Percentiles rank a stretch among this genome's conserved stretches.
phyloP scores from a whole-genome alignment of 371 early-diverging fungal genomes.

The Rhizopus arrhizus region DNA sequence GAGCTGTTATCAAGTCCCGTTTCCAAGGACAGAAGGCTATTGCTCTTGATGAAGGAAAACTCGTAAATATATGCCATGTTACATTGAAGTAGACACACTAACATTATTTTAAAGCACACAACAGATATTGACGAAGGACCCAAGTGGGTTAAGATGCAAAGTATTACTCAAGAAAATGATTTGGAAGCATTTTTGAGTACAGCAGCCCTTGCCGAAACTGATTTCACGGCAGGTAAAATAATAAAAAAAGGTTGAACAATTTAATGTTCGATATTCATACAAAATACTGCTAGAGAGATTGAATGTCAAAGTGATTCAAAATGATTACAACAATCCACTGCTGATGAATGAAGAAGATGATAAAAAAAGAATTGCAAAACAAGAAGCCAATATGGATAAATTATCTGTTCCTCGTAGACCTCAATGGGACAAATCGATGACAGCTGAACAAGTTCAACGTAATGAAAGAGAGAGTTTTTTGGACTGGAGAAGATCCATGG shows the following conservation, averaged over 20 bases:
- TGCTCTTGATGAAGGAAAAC: constrained; percentile 66
- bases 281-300: constrained; percentile 62
- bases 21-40: constrained; percentile 84
- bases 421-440: constrained; percentile 85
- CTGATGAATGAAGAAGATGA: constrained; percentile 82
- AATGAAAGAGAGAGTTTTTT: constrained; percentile 87
- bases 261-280: background rate
- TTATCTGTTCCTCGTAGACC: constrained; percentile 90
- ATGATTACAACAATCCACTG: constrained; percentile 79
- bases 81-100: too few species aligned
- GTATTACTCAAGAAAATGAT: constrained; percentile 96
- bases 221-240: constrained; percentile 87
- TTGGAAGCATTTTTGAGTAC: constrained; percentile 93
- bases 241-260: background rate
- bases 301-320: constrained; percentile 84
- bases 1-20: constrained; percentile 88
- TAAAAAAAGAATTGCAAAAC: constrained; percentile 64
- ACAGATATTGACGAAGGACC: constrained; percentile 85
- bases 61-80: constrained; percentile 39
- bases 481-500: constrained; percentile 90
- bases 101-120: constrained; percentile 66
- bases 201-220: constrained; percentile 94
- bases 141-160: constrained; percentile 87
- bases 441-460: constrained; percentile 79
- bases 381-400: constrained; percentile 70